Evolutionary conservation across 225 moss, liverwort and hornwort genomes (phyloP).

Genomic region (Takakia lepidozioides): DNA sequence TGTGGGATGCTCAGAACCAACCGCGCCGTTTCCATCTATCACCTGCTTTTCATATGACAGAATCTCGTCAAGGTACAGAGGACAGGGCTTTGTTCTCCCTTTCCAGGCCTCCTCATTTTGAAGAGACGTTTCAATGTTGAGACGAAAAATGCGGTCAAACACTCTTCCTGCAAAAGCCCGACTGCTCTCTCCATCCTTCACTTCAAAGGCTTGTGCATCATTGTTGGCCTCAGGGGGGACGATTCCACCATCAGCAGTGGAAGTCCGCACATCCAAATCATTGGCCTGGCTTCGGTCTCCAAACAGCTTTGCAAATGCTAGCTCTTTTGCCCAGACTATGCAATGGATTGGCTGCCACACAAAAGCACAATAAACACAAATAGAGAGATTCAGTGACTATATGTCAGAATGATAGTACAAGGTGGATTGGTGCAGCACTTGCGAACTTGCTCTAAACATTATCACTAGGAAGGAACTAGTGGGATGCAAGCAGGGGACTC

Average conservation of each 20-base stretch:
- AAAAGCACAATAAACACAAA: not conserved
- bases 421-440: no score
- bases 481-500: no score
- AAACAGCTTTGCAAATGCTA: slow-evolving; percentile 82
- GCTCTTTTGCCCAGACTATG: slow-evolving; percentile 98
- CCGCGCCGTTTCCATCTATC: slow-evolving; percentile 9
- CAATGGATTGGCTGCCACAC: slow-evolving; percentile 86
- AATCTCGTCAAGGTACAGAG: slow-evolving; percentile 71
- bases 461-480: no score
- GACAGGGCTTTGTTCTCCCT: slow-evolving; percentile 70
- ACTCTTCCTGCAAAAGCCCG: slow-evolving; percentile 64
- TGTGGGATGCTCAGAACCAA: slow-evolving; percentile 21
- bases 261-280: slow-evolving; percentile 73
- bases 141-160: slow-evolving; percentile 89
- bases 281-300: slow-evolving; percentile 83
- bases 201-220: slow-evolving; percentile 71
- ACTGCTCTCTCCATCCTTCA: slow-evolving; percentile 55
- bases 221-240: no score
- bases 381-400: not conserved
- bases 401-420: not conserved
- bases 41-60: slow-evolving; percentile 25
- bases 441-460: no score
- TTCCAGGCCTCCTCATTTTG: slow-evolving; percentile 98
- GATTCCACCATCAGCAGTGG: slow-evolving; percentile 16
- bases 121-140: slow-evolving; percentile 80